Base-by-base conservation (phyloP, 768 basidiomycete species). In the Terana coerulea region DNA sequence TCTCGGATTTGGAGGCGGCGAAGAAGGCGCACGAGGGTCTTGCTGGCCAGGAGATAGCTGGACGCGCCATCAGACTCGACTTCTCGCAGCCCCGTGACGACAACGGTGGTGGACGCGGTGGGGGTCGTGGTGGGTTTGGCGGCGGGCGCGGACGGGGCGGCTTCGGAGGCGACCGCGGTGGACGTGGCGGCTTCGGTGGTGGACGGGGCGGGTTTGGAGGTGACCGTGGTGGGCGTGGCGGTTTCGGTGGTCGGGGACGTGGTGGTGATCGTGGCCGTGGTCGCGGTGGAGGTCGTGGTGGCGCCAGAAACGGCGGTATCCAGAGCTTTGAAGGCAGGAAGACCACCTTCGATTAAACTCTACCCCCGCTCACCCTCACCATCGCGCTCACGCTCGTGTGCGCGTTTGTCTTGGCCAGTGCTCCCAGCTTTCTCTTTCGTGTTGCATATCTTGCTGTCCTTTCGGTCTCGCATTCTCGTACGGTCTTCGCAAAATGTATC, bases 41-140 rank as follows among this genome's bases (percentile, higher is more conserved):
- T 24, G 76, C 78, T 34, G 89, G 91, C 28, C 68, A 74, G 51
- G 90, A 94, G 53, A 76, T 97, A 44, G 88, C 84, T 28, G 95
- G 95, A 5, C 82, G 97, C 46, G 60, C 70, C 25, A 74, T 95
- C 55, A 79, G 95, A 47, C 69, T 98, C 39, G 95, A 98, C 70
- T 93, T 78, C 72, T 88, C 90, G 21, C 86, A 88, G 63, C 92
- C 91, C 10, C 74, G 90, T 61, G 88, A 91, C 60, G 67, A 69
- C 30, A 71, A 73, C 41, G 82, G 79, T 49, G 80, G 80, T 11
- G 75, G 75, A 3, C 69, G 72, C 52, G 71, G 75, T 46, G 61
- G 76, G 42, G 60, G 71, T 8, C 60, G 63, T 11, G 63, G 69
- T 21, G 53, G 59, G 5, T 41, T 43, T 24, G 51, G 63, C 6